Evolutionary conservation across 2,329 filamentous ascomycete genomes (phyloP), one percentile per base, ranked within the genome.

Genomic region (Lachnellula subtilissima): DNA sequence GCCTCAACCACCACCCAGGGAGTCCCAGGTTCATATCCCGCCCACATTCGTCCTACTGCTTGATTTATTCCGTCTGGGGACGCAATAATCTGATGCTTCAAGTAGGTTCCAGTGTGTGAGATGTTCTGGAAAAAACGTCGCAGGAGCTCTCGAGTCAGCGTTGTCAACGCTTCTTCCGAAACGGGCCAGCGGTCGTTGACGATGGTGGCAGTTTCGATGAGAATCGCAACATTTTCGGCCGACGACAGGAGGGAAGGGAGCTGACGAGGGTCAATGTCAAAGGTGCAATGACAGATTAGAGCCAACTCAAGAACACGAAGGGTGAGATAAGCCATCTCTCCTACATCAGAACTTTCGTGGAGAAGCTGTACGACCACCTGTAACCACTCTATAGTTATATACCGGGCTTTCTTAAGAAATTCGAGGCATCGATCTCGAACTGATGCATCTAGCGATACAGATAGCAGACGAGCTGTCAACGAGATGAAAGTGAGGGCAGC

Each of bases 391-490:
- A 75, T 61, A 1, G 71, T 66, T 1, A 73, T 68, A 0, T 42
- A 1, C 1, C 78, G 71, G n/a, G 70, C 60, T 9, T 55, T 35
- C 0, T 48, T 32, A 7, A 80, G 64, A 53, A 70, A 69, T 0
- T 35, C 23, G 0, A 76, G 55, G 28, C 71, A 70, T 0, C 50
- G 45, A 0, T 58, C n/a, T 3, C 58, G 61, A 9, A 74, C 58
- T 0, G 36, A 50, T 2, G 39, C 11, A 0, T 59, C 62, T 3
- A 40, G 12, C 0, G 71, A 67, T 1, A 81, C 57, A 0, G 74
- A 75, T 4, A 80, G 58, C 0, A 81, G 32, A 14, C 77, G 70
- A 14, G 70, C 65, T 4, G 72, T 61, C 2, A 84, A 60, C 2
- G 67, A 61, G 1, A 76, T 65, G 14, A 80, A 73, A 0, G 64